Evolutionary conservation across 495 filamentous ascomycete species (phyloP).

Genomic region (Penicillium nucicola): DNA sequence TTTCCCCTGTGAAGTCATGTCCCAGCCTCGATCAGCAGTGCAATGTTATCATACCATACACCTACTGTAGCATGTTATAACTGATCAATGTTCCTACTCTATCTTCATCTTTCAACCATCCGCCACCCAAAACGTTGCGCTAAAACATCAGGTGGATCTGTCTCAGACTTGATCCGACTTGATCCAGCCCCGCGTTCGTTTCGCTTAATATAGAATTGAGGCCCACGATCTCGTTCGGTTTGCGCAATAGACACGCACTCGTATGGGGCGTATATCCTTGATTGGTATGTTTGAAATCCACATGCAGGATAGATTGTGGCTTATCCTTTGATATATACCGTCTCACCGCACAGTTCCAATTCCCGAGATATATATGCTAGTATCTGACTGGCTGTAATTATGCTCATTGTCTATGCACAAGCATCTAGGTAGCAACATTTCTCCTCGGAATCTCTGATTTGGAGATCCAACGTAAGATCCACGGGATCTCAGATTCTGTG

Average conservation of each 20-base stretch:
- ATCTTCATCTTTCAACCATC: background rate
- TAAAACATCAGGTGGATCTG: conserved; percentile 1
- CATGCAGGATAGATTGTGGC: background rate
- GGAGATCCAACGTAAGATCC: background rate
- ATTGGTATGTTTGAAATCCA: background rate
- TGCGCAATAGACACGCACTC: background rate
- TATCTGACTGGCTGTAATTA: background rate
- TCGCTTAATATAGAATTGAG: conserved; percentile 8
- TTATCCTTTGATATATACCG: no score
- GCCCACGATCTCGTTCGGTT: background rate
- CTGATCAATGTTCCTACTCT: no score
- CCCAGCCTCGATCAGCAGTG: background rate
- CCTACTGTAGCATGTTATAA: no score
- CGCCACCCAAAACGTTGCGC: background rate
- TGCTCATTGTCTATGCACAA: background rate
- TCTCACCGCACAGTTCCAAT: no score
- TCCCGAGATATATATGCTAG: background rate
- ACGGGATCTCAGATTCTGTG: background rate
- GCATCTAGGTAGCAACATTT: no score
- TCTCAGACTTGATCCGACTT: background rate
- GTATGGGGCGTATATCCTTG: background rate
- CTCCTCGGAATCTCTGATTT: no score
- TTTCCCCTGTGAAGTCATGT: background rate
- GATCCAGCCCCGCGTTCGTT: conserved; percentile 1
- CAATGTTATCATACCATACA: background rate